Base-by-base conservation (phyloP, 495 filamentous ascomycete species). In the Penicillium atrosanguineum region DNA sequence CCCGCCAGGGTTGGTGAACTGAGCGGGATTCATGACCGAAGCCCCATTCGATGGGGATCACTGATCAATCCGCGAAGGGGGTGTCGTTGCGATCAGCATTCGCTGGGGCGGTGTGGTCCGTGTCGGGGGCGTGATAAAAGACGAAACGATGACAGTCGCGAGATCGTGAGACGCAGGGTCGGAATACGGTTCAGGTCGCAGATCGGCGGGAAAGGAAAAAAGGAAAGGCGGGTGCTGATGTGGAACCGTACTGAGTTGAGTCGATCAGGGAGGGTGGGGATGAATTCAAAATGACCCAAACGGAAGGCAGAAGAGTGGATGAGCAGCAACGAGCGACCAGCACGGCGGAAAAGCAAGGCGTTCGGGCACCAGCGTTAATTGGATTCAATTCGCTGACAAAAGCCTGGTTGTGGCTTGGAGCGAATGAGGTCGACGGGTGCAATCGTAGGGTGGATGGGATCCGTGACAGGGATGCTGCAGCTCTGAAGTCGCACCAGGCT, bases 1-100 rank as follows among this genome's bases (percentile, higher is more conserved):
- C 59, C 66, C 71, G 62, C 69, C 70, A 48, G 67, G 64, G 55
- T 80, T 78, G 54, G 68, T 55, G 52, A 76, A 77, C 53, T 74
- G 72, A 57, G 62, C 72, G 50, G 72, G 67, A 76, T 80, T 80
- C 77, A 80, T 78, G 66, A 66, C 69, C 61, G 69, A 64, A 69
- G 68, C 72, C 72, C 74, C 67, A 65, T 70, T 70, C 56, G 70
- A 68, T 65, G 74, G 70, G 73, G 71, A 66, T 66, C 62, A 64
- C 64, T 54, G 60, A 70, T 50, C 55, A 70, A 67, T 70, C 71
- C 72, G 70, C 68, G 67, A 56, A 64, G 63, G 56, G 44, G 46
- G 44, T 11, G 55, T 49, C 20, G 50, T 66, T 55, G 55, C 50
- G 53, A 56, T 70, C 72, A 75, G 71, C 74, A 77, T 77, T 72